Base-by-base conservation (phyloP, 1,284 basidiomycete genomes). In the Marasmius sp. region DNA sequence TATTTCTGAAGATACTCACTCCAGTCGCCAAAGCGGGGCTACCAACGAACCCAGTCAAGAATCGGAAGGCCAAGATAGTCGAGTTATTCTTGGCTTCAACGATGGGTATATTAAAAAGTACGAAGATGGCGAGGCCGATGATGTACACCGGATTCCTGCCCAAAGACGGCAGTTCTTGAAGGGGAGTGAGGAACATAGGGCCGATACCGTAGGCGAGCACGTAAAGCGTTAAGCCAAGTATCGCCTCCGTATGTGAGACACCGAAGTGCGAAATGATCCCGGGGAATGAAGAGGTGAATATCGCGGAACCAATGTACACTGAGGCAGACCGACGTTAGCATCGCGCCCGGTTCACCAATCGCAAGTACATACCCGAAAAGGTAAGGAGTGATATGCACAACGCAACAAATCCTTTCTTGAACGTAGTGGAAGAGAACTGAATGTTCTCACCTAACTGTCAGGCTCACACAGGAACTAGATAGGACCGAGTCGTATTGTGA, bases 1-100 rank as follows among this genome's bases (percentile, higher is more conserved):
- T n/a, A 33, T 7, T 18, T 70, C 27, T 27, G 5, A 27, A 27
- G 27, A 27, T 47, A 47, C 45, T 47, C 8, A 47, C 45, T 16
- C 74, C 74, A 6, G 74, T 77, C 1, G 75, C 75, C 6, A 77
- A 70, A 3, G 70, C 66, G 9, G 75, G 74, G 34, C 74, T 74
- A 38, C 76, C 78, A 54, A 87, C 85, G 37, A 79, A 81, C 0
- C 88, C 88, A 0, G 84, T 79, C 10, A 90, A 71, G 74, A 90
- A 88, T 8, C 88, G 82, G 75, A 89, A 85, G 39, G 83, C 75
- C 58, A 91, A 76, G 60, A 89, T 77, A 3, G 81, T 74, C n/a
- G 74, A 83, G 2, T 82, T 82, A 70, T 87, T 89, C 18, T 74
- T 75, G 0, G 84, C 74, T 1, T 87, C 75, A 2, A 86, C 85